Percentiles rank a stretch among this genome's conserved stretches.
These are phyloP conservation scores for Saccharomycopsis oosterbeekiorum DNA, from an alignment of 805 yeast species.

Conservation along the genomic window DNA sequence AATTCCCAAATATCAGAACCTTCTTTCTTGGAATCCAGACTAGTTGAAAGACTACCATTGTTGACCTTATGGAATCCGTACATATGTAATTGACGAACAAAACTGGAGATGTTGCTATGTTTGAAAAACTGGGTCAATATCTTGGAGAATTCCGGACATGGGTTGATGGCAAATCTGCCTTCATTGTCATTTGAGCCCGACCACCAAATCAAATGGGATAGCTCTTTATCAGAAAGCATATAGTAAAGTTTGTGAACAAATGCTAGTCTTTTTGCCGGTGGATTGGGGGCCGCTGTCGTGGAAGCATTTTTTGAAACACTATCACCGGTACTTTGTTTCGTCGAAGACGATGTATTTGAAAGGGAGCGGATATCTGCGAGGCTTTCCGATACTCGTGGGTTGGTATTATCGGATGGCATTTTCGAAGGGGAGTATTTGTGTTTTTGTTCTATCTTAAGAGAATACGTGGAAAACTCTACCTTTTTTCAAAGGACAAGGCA, in stretches of 20 bases:
- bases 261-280: constrained; percentile 33
- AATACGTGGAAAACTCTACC: too few relatives aligned
- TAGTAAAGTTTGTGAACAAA: constrained; percentile 56
- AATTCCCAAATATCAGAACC: constrained; percentile 64
- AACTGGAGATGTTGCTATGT: constrained; percentile 88
- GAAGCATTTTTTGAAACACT: background rate
- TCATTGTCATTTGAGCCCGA: constrained; percentile 30
- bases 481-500: too few relatives aligned
- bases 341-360: background rate
- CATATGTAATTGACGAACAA: constrained; percentile 93
- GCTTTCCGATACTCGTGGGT: background rate
- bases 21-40: background rate
- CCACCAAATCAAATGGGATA: constrained; percentile 57
- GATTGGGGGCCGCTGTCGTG: background rate
- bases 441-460: too few relatives aligned
- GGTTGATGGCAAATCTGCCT: constrained; percentile 54
- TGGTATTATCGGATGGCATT: background rate
- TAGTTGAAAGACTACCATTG: background rate
- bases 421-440: background rate
- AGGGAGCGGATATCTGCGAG: background rate
- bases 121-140: constrained; percentile 71
- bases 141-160: constrained; percentile 52
- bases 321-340: background rate
- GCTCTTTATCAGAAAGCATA: constrained; percentile 48
- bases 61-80: constrained; percentile 82